Evolutionary conservation across 495 filamentous ascomycete genomes (phyloP).

Genomic region (Trichoderma erinaceum): DNA sequence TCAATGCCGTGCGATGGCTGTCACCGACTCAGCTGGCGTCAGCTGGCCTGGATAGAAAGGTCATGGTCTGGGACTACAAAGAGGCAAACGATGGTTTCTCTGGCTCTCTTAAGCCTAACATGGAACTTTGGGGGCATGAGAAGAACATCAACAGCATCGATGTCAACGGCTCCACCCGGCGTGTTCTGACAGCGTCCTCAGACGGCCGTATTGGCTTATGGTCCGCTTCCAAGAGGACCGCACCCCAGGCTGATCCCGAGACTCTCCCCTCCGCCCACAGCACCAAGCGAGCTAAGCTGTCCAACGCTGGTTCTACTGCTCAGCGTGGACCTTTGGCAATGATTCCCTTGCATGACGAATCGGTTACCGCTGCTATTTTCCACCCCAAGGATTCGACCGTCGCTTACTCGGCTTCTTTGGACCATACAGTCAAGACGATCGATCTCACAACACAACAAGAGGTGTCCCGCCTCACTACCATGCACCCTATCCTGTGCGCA

Average conservation of each 20-base stretch:
- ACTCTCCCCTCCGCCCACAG: slow-evolving; percentile 56
- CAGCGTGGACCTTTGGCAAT: slow-evolving; percentile 75
- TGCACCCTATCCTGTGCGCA: slow-evolving; percentile 73
- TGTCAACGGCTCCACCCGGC: slow-evolving; percentile 66
- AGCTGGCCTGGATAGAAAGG: slow-evolving; percentile 70
- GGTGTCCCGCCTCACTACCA: slow-evolving; percentile 73
- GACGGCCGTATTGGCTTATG: slow-evolving; percentile 81
- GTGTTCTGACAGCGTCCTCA: slow-evolving; percentile 73
- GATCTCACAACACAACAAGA: slow-evolving; percentile 71
- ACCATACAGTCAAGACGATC: slow-evolving; percentile 85
- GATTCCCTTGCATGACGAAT: slow-evolving; percentile 61
- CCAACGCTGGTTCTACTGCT: slow-evolving; percentile 54
- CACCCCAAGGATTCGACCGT: slow-evolving; percentile 77
- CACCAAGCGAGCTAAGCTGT: slow-evolving; percentile 74
- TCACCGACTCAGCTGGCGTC: slow-evolving; percentile 71
- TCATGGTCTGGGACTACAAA: slow-evolving; percentile 82
- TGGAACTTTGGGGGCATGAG: slow-evolving; percentile 86
- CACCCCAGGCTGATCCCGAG: slow-evolving; percentile 59
- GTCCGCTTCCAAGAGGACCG: slow-evolving; percentile 67
- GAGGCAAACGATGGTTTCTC: slow-evolving; percentile 54
- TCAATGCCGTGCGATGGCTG: slow-evolving; percentile 77
- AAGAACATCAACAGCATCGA: slow-evolving; percentile 66
- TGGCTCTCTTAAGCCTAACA: slow-evolving; percentile 61
- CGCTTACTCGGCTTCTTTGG: slow-evolving; percentile 80
- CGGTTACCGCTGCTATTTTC: slow-evolving; percentile 73